These are phyloP conservation scores for Phytophthora boehmeriae DNA, from an alignment of 352 stramenopile species.

Conservation along the genomic window DNA sequence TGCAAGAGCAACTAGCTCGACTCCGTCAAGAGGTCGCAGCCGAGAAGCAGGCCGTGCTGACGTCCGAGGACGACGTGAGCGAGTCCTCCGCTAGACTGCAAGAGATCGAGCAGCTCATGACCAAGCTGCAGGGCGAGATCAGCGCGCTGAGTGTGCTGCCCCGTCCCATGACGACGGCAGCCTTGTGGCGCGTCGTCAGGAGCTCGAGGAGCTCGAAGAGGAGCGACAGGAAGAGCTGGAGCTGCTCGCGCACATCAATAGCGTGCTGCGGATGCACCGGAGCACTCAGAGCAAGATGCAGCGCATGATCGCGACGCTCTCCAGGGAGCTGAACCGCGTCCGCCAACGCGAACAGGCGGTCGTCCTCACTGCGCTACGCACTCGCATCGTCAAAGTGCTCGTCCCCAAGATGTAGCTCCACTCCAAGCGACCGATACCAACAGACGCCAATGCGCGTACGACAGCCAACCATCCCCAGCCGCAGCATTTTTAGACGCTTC, in stretches of 20 bases:
- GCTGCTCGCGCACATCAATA: constrained; percentile 57
- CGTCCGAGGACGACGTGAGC: constrained; percentile 57
- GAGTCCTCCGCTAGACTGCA: constrained; percentile 56
- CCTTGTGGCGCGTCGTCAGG: constrained; percentile 36
- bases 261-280: constrained; percentile 55
- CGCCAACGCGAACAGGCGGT: constrained; percentile 58
- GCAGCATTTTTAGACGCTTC: no score
- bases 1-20: constrained; percentile 46
- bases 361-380: constrained; percentile 56
- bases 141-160: constrained; percentile 32
- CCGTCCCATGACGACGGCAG: constrained; percentile 36
- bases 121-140: constrained; percentile 56
- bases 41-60: constrained; percentile 45
- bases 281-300: constrained; percentile 45
- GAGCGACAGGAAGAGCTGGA: constrained; percentile 68
- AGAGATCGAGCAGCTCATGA: constrained; percentile 71
- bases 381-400: constrained; percentile 56
- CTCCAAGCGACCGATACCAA: no score
- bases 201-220: constrained; percentile 61
- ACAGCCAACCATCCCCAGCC: no score
- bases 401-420: constrained; percentile 42
- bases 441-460: no score
- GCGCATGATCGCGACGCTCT: constrained; percentile 45
- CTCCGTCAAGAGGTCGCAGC: constrained; percentile 40
- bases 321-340: constrained; percentile 44